Evolutionary conservation across 352 stramenopile species (phyloP).

Genomic region (Paralagenidium karlingii): DNA sequence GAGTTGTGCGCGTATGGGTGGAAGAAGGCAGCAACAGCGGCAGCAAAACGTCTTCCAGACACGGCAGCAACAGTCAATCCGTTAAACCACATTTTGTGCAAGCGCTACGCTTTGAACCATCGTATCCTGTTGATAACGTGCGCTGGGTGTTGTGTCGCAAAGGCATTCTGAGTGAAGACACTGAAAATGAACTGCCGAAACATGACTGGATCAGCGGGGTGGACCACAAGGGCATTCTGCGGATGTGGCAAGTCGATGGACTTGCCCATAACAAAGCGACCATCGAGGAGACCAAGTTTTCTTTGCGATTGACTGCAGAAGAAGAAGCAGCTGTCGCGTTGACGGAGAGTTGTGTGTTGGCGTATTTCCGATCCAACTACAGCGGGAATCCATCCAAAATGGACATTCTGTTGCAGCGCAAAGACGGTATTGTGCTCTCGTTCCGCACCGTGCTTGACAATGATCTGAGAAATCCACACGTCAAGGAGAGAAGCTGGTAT

Average conservation of each 20-base stretch:
- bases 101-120: slow-evolving; percentile 38
- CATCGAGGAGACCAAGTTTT: slow-evolving; percentile 43
- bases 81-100: too few relatives aligned
- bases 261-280: slow-evolving; percentile 12
- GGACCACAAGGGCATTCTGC: slow-evolving; percentile 42
- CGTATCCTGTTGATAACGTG: slow-evolving; percentile 41
- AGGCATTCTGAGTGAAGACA: slow-evolving; percentile 68
- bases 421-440: slow-evolving; percentile 63
- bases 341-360: slow-evolving; percentile 57
- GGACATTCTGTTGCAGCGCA: slow-evolving; percentile 57
- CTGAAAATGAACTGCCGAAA: slow-evolving; percentile 25
- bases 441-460: too few relatives aligned
- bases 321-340: slow-evolving; percentile 21
- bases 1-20: slow-evolving; percentile 50
- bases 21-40: slow-evolving; percentile 21
- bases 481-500: slow-evolving; percentile 77
- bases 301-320: slow-evolving; percentile 61
- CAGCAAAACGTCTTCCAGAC: background rate
- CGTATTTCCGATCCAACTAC: slow-evolving; percentile 69
- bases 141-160: slow-evolving; percentile 75
- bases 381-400: slow-evolving; percentile 59
- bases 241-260: slow-evolving; percentile 48
- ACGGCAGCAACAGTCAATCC: background rate
- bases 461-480: slow-evolving; percentile 33
- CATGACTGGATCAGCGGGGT: slow-evolving; percentile 69